Base-by-base conservation (phyloP, 345 rosid species). In the Rhodamnia argentea region DNA sequence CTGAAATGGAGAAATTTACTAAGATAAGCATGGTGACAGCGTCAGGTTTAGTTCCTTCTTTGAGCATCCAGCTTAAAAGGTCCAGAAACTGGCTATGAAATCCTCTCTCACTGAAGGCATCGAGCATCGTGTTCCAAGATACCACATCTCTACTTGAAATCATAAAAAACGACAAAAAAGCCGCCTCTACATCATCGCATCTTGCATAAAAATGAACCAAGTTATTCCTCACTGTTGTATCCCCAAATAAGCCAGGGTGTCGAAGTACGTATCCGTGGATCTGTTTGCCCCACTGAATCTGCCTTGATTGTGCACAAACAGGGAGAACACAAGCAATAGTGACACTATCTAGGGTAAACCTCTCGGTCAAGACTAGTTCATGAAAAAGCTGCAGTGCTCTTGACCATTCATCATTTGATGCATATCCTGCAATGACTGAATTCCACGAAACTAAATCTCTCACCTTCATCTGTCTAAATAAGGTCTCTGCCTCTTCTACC, bases 371-470 rank as follows among this genome's bases (percentile, higher is more conserved):
- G 83, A 94, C 88, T 84, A 94, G 87, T 86, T 92, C 91, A 1
- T 62, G 90, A 90, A 95, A 95, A 58, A 91, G 84, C 58, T 88
- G 86, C 90, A 96, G 89, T 83, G 96, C 96, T 87, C 89, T 91
- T 84, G 85, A 87, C 94, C 93, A 94, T 86, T 91, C 90, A 84
- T 90, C 90, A 76, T 93, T 94, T 84, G 93, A 91, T 84, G 92
- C 94, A 87, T 90, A 94, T 81, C 99, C 98, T 4, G 96, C 91
- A 86, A 95, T 93, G 76, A 94, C 87, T 85, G 96, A 93, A 52
- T 96, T 96, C 99, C 99, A 96, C 16, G 99, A 92, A 85, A 96
- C 93, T 92, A 94, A 89, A 92, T 96, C 98, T 92, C 91, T 93
- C 52, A 83, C 88, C 88, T 86, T 87, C 94, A 93, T 94, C 90